Conservation (phyloP, 129 eudicot species). For the Chrysanthemum seticuspe region DNA sequence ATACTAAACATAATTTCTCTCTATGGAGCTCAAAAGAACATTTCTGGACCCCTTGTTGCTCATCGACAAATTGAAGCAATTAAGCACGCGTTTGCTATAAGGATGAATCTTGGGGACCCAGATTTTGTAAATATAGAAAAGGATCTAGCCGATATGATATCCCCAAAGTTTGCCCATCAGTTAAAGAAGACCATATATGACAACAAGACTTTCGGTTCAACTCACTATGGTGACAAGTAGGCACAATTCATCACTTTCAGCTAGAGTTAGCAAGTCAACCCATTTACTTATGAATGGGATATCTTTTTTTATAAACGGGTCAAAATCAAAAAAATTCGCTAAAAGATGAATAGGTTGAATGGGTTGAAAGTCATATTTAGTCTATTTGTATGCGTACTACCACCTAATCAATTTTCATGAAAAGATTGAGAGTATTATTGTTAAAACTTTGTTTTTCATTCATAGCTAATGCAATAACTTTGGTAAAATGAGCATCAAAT, state of each 20-base stretch:
- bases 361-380: neutral
- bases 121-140: slow-evolving; percentile 36
- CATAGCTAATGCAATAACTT: neutral
- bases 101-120: slow-evolving; percentile 60
- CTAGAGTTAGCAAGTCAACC: neutral
- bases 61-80: slow-evolving; percentile 49
- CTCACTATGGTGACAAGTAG: slow-evolving; percentile 48
- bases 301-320: neutral
- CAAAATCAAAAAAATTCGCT: neutral
- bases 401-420: too few relatives aligned
- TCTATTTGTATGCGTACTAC: neutral
- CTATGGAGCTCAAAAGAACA: slow-evolving; percentile 25
- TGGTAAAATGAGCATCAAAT: too few relatives aligned
- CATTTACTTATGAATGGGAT: too few relatives aligned
- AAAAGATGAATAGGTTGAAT: neutral
- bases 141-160: slow-evolving; percentile 45
- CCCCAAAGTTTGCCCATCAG: slow-evolving; percentile 39
- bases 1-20: slow-evolving; percentile 48
- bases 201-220: slow-evolving; percentile 39
- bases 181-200: slow-evolving; percentile 42
- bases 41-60: slow-evolving; percentile 30
- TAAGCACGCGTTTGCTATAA: slow-evolving; percentile 44
- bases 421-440: neutral
- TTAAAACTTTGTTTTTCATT: neutral
- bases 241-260: neutral